Evolutionary conservation across 805 yeast species (phyloP).

Genomic region (Saccharomyces mikatae): DNA sequence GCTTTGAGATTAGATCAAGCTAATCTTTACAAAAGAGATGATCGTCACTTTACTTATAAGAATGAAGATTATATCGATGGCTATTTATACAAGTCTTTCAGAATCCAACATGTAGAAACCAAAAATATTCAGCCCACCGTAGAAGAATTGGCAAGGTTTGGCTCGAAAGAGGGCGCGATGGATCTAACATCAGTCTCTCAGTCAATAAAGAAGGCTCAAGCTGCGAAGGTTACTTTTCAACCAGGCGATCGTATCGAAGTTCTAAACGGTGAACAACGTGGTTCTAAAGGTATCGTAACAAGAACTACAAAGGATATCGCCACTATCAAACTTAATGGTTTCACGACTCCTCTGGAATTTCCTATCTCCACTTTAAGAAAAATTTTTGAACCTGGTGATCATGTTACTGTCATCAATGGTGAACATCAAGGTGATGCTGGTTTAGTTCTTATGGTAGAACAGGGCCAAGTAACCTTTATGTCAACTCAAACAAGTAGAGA

Average conservation of each 20-base stretch:
- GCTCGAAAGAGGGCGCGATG: slow-evolving; percentile 74
- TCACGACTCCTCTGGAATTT: slow-evolving; percentile 58
- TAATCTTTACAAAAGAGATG: slow-evolving; percentile 57
- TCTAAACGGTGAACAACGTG: slow-evolving; percentile 87
- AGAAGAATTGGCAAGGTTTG: slow-evolving; percentile 80
- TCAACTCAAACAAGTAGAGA: slow-evolving; percentile 86
- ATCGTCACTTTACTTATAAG: slow-evolving; percentile 60
- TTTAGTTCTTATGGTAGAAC: slow-evolving; percentile 72
- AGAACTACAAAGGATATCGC: slow-evolving; percentile 56
- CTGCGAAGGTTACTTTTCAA: slow-evolving; percentile 58
- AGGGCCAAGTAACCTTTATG: slow-evolving; percentile 81
- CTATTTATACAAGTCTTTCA: slow-evolving; percentile 76
- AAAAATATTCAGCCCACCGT: slow-evolving; percentile 78
- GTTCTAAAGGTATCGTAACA: slow-evolving; percentile 74
- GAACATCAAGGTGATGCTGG: slow-evolving; percentile 92
- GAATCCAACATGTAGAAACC: slow-evolving; percentile 71
- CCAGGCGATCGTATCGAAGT: slow-evolving; percentile 93
- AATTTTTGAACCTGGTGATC: slow-evolving; percentile 85
- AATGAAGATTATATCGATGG: slow-evolving; percentile 91
- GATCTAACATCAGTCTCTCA: slow-evolving; percentile 83
- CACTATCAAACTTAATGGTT: slow-evolving; percentile 41
- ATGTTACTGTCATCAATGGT: slow-evolving; percentile 86
- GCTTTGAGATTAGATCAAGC: slow-evolving; percentile 80
- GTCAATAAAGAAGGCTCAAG: slow-evolving; percentile 59
- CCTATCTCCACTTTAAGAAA: slow-evolving; percentile 79